A percentile compares a stretch with the other conserved stretches of the same genome.
phyloP scores from a whole-genome alignment of 441 rosid species.

The Adansonia rubrostipa region DNA sequence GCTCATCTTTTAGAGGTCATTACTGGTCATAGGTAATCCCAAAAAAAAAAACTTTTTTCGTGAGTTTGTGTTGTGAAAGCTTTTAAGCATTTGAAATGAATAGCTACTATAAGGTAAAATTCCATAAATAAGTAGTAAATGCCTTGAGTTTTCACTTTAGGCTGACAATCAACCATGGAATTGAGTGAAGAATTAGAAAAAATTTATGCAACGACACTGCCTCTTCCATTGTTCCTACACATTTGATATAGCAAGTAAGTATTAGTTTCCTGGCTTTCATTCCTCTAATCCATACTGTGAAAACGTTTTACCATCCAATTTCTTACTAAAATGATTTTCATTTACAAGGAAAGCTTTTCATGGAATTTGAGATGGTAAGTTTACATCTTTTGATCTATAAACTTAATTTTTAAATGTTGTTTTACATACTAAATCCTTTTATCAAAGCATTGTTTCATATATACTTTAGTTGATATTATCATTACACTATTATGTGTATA shows the following conservation, averaged over 20 bases:
- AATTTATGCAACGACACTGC: background rate
- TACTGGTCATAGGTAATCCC: slow-evolving; percentile 70
- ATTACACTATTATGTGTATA: too few species aligned
- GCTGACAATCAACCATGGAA: background rate
- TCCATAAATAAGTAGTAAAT: background rate
- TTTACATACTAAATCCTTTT: too few species aligned
- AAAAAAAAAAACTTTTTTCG: slow-evolving; percentile 67
- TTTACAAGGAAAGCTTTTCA: slow-evolving; percentile 70
- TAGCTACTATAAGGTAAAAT: background rate
- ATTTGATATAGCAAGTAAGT: background rate
- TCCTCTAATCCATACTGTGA: background rate
- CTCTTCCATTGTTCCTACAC: background rate
- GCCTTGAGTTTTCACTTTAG: background rate
- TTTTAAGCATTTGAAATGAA: background rate
- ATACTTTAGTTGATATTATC: too few species aligned
- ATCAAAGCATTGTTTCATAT: too few species aligned
- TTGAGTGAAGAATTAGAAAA: background rate
- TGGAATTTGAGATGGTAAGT: slow-evolving; percentile 55
- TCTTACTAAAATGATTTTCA: background rate
- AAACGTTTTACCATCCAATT: background rate
- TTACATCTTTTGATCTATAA: too few species aligned
- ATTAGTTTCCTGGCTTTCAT: background rate
- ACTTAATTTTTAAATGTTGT: too few species aligned
- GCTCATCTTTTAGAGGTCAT: slow-evolving; percentile 81
- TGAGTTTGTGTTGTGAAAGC: slow-evolving; percentile 52